Evolutionary conservation across 2,329 filamentous ascomycete genomes (phyloP).

Genomic region (Ophiostoma triangulosporum): DNA sequence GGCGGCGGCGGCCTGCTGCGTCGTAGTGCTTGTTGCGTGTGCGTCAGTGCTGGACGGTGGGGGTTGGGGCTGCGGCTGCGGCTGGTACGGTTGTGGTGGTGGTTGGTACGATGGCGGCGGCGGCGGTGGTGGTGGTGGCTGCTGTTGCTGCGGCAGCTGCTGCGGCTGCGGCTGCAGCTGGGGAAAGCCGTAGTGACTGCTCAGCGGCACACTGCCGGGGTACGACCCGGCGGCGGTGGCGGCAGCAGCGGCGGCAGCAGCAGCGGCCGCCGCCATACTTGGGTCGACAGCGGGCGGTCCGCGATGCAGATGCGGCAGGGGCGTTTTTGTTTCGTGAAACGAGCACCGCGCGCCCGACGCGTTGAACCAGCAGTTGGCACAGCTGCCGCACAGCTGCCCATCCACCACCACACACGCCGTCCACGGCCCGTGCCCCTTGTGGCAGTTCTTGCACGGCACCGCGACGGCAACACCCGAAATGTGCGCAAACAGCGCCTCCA

Average conservation of each 20-base stretch:
- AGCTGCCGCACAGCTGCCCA: slow-evolving; percentile 48
- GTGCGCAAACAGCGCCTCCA: slow-evolving; percentile 45
- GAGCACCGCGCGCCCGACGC: slow-evolving; percentile 46
- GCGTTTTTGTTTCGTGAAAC: slow-evolving; percentile 30
- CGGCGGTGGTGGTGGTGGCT: background rate
- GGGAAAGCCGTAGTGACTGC: background rate
- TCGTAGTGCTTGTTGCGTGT: background rate
- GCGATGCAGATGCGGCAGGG: slow-evolving; percentile 27
- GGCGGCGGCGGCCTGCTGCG: slow-evolving; percentile 1
- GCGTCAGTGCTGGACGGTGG: background rate
- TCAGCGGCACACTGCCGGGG: background rate
- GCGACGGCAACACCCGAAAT: slow-evolving; percentile 36
- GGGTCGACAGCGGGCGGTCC: slow-evolving; percentile 14
- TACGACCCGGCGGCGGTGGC: slow-evolving; percentile 5
- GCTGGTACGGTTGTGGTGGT: background rate
- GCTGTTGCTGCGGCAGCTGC: background rate
- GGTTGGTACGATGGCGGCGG: background rate
- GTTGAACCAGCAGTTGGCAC: slow-evolving; percentile 52
- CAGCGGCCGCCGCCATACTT: background rate
- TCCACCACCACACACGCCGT: slow-evolving; percentile 43
- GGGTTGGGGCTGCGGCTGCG: background rate
- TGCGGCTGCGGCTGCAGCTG: background rate
- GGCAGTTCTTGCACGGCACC: slow-evolving; percentile 44
- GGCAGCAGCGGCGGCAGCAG: background rate
- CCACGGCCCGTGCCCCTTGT: slow-evolving; percentile 48